Evolutionary conservation across 371 early-diverging fungal genomes (phyloP).

Genomic region (Actinomortierella wolfii): DNA sequence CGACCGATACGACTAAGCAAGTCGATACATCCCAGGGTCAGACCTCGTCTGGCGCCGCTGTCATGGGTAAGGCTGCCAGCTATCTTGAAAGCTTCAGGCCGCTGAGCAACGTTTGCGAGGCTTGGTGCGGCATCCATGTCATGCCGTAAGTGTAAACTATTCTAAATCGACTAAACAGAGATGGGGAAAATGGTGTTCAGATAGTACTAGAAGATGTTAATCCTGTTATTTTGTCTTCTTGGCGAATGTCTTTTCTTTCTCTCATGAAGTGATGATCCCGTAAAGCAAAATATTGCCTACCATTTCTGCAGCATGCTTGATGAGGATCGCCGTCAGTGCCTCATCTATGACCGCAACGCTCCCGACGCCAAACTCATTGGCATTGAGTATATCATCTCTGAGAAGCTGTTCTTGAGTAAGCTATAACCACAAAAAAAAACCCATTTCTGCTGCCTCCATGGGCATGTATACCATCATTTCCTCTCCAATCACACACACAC

Average conservation of each 20-base stretch:
- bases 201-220: neutral
- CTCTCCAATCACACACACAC: no score
- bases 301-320: conserved; percentile 53
- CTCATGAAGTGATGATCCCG: conserved; percentile 39
- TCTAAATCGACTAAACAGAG: no score
- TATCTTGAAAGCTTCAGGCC: conserved; percentile 32
- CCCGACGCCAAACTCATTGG: conserved; percentile 51
- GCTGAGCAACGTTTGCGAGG: conserved; percentile 15
- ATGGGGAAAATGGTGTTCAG: no score
- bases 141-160: conserved; percentile 17
- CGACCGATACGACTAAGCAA: neutral
- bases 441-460: no score
- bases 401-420: conserved; percentile 49
- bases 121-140: conserved; percentile 28
- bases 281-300: conserved; percentile 51
- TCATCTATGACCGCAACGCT: conserved; percentile 51
- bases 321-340: conserved; percentile 57
- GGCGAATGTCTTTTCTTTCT: neutral
- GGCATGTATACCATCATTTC: no score
- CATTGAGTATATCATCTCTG: conserved; percentile 61
- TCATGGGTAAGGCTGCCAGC: conserved; percentile 1
- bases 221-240: neutral
- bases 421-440: neutral
- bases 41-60: conserved; percentile 6
- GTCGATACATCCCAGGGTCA: conserved; percentile 13